phyloP scores from a whole-genome alignment of 345 rosid species.

The Melastoma malabathricum region DNA sequence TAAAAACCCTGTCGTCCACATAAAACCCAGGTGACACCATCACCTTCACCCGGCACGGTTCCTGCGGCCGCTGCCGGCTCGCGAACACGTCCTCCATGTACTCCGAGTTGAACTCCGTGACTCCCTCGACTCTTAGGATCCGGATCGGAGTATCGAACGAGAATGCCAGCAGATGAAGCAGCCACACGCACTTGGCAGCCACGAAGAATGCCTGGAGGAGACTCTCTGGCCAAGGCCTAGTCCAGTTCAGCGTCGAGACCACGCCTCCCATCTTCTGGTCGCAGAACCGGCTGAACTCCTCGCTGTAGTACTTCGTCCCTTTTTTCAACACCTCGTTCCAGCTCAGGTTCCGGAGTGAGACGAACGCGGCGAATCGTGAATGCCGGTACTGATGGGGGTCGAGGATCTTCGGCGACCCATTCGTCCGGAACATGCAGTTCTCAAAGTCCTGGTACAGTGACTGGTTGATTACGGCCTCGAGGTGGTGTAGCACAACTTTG shows the following conservation, averaged over 20 bases:
- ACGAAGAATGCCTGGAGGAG: conserved; percentile 84
- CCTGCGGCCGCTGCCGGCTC: conserved; percentile 42
- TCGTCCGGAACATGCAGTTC: conserved; percentile 63
- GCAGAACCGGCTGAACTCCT: conserved; percentile 89
- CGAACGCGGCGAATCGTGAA: conserved; percentile 61
- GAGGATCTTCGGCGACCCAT: conserved; percentile 53
- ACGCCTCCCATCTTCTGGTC: conserved; percentile 94
- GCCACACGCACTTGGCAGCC: conserved; percentile 83
- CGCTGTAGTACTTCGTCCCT: conserved; percentile 87
- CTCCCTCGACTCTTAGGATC: conserved; percentile 79
- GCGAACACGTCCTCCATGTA: conserved; percentile 79
- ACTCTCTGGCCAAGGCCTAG: conserved; percentile 81
- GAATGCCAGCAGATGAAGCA: conserved; percentile 90
- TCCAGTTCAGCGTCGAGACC: conserved; percentile 67
- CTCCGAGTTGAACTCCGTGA: conserved; percentile 47
- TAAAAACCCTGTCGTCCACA: conserved; percentile 61
- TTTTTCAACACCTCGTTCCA: conserved; percentile 87
- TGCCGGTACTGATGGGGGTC: conserved; percentile 75
- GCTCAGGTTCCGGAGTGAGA: conserved; percentile 68
- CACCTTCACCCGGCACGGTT: conserved; percentile 50
- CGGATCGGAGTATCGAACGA: conserved; percentile 66
- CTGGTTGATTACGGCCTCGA: conserved; percentile 77
- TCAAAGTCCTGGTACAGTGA: conserved; percentile 81
- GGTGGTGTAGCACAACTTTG: conserved; percentile 54
- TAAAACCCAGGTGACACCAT: conserved; percentile 96